Base-by-base conservation (phyloP, 2,329 filamentous ascomycete genomes). In the Trichoderma aggressivum region DNA sequence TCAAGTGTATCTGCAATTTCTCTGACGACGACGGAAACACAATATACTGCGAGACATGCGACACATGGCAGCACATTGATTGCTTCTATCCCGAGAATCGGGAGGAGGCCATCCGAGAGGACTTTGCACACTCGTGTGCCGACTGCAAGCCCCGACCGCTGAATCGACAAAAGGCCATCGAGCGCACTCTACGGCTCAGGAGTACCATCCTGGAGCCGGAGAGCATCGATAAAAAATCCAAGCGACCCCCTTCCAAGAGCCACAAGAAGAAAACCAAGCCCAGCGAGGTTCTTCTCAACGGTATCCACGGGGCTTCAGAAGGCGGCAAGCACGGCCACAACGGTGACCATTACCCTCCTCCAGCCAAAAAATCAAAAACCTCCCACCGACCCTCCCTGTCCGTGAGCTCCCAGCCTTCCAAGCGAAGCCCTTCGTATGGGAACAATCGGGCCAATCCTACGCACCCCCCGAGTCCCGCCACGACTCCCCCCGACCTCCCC, bases 21-120 rank as follows among this genome's bases (percentile, higher is more conserved):
- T 85, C 90, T 80, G 94, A 97, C 84, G 96, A 99, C 86, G 96
- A 99, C 85, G 96, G 96, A 82, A 95, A 93, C 82, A 99, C 96
- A 72, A 97, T 99, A 73, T 94, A 94, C 82, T 99, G 96, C 86
- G 96, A 98, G 80, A 89, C 87, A 72, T 99, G 96, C 86, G 93
- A 97, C 80, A 96, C 94, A 63, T 99, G 96, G 96, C 96, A 99
- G 83, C 96, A 99, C 82, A 97, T 97, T 77, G 91, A 94, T 80
- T 99, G 96, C 83, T 98, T 97, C 83, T 98, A 98, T 80, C 89
- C 89, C 26, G 81, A 88, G 74, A 92, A 93, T 76, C 88, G 89
- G 79, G 87, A 90, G 80, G 86, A 92, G 85, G 87, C 92, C 83
- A 82, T 94, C 80, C 82, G 91, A 85, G 86, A 89, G 72, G 87